phyloP scores from a whole-genome alignment of 2,329 filamentous ascomycete species.

The Monilinia fructigena region DNA sequence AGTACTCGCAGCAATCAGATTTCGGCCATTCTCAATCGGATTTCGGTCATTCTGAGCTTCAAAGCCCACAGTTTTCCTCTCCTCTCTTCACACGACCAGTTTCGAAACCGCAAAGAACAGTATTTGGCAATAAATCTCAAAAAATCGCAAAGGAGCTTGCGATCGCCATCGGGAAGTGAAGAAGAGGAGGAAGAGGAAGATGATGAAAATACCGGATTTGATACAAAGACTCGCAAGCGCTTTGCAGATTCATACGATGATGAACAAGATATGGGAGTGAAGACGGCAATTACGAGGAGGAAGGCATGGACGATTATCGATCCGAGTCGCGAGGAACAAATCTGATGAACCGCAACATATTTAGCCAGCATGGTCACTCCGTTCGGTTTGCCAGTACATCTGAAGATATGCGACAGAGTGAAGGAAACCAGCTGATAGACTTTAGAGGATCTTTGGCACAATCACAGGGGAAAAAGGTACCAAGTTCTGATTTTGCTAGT shows the following conservation, averaged over 20 bases:
- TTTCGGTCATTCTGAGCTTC: constrained; percentile 28
- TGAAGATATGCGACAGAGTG: constrained; percentile 27
- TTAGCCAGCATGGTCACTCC: constrained; percentile 49
- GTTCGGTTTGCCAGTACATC: constrained; percentile 39
- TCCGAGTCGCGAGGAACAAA: constrained; percentile 37
- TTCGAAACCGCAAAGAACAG: constrained; percentile 45
- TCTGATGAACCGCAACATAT: constrained; percentile 34
- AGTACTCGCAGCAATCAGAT: constrained; percentile 41
- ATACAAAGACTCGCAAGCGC: constrained; percentile 42
- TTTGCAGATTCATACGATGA: constrained; percentile 43
- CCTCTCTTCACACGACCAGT: constrained; percentile 29
- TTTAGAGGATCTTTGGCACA: constrained; percentile 28
- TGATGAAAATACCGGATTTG: constrained; percentile 43
- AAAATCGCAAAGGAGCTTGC: constrained; percentile 27
- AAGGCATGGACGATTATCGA: constrained; percentile 33
- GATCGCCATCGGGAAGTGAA: constrained; percentile 40
- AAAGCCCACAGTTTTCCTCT: constrained; percentile 29
- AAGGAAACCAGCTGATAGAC: constrained; percentile 24
- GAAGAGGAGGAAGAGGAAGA: constrained; percentile 47
- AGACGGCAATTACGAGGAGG: constrained; percentile 44
- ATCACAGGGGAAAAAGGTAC: constrained; percentile 22
- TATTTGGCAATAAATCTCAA: constrained; percentile 15
- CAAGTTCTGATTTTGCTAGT: constrained; percentile 51
- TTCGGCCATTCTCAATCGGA: constrained; percentile 30
- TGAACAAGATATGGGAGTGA: constrained; percentile 43